Percentiles rank a stretch among this genome's conserved stretches.
Conservation (phyloP, 108 stramenopile genomes). For the Parietichytrium sp. region DNA sequence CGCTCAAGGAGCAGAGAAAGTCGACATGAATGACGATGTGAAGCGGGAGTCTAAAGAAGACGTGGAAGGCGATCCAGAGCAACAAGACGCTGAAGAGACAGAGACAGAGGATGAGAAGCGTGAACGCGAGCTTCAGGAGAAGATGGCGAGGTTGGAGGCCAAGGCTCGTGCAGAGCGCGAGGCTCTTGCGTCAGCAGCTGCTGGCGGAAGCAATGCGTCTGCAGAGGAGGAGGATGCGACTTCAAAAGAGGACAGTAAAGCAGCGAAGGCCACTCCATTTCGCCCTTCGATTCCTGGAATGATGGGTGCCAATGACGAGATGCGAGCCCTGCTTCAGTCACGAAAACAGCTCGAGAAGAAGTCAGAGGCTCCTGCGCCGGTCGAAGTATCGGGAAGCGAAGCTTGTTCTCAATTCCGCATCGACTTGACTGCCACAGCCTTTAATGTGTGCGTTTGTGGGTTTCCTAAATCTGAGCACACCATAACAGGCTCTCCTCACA, state of each 20-base stretch:
- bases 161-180: background rate
- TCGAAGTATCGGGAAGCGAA: no score
- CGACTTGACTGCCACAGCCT: slow-evolving; percentile 6
- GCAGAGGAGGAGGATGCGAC: background rate
- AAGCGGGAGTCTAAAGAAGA: background rate
- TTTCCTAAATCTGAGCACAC: slow-evolving; percentile 26
- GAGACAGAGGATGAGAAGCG: slow-evolving; percentile 23
- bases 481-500: background rate
- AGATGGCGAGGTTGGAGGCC: background rate
- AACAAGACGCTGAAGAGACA: background rate
- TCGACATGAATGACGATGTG: background rate
- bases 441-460: slow-evolving; percentile 6
- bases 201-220: background rate
- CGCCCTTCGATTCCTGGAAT: slow-evolving; percentile 20
- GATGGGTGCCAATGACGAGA: slow-evolving; percentile 28
- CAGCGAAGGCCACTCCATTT: no score
- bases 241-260: background rate
- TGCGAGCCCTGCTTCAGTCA: slow-evolving; percentile 37
- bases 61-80: background rate
- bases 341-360: no score
- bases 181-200: background rate
- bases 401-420: background rate
- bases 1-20: background rate
- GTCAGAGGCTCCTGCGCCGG: background rate
- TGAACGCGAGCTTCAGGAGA: slow-evolving; percentile 3